Conservation (phyloP, 2,329 filamentous ascomycete species). For the Cytospora leucostoma region DNA sequence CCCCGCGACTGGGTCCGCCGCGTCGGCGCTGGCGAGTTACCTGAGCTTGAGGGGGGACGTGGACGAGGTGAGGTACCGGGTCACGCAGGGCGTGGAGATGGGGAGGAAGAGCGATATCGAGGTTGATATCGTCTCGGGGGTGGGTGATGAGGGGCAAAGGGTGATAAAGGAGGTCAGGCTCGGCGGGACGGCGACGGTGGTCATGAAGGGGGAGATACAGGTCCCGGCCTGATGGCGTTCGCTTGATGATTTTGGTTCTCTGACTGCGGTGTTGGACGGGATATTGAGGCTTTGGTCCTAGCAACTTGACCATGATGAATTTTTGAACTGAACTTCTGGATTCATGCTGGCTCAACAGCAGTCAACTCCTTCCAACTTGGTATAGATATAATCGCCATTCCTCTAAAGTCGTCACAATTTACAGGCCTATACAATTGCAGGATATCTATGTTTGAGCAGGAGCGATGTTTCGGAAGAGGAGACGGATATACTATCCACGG, state of each 20-base stretch:
- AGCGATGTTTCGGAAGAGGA: too few species aligned
- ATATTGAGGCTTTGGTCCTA: too few species aligned
- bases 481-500: too few species aligned
- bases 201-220: slow-evolving; percentile 35
- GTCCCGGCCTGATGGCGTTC: background rate
- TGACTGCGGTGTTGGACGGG: background rate
- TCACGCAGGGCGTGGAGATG: slow-evolving; percentile 71
- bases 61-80: slow-evolving; percentile 46
- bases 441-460: too few species aligned
- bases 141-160: slow-evolving; percentile 11
- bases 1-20: slow-evolving; percentile 64
- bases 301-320: too few species aligned
- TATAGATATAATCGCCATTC: too few species aligned
- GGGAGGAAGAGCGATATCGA: slow-evolving; percentile 56
- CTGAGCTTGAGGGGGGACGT: slow-evolving; percentile 47
- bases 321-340: too few species aligned
- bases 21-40: slow-evolving; percentile 57
- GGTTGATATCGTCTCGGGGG: slow-evolving; percentile 43
- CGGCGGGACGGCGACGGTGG: slow-evolving; percentile 36
- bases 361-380: too few species aligned
- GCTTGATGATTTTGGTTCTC: background rate
- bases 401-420: too few species aligned
- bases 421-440: too few species aligned
- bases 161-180: slow-evolving; percentile 34
- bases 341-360: too few species aligned